Percentiles rank a stretch among this genome's conserved stretches.
phyloP scores from a whole-genome alignment of 177 flowering plant genomes.

The Telopea speciosissima region DNA sequence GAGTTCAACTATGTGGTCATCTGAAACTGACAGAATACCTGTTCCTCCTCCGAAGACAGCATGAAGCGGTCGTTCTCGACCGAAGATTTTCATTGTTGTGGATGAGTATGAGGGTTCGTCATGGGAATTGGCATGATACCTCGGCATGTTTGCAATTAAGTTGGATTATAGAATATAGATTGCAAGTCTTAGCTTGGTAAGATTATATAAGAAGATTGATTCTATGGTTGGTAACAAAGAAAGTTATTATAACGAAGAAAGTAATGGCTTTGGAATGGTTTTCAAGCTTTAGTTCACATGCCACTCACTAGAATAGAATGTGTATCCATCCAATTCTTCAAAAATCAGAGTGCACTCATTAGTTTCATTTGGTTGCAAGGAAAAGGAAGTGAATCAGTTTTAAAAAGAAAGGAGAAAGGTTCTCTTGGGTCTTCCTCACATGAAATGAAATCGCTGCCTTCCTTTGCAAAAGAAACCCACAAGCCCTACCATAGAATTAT shows the following conservation, averaged over 20 bases:
- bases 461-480: too few relatives aligned
- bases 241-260: constrained; percentile 32
- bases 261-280: constrained; percentile 45
- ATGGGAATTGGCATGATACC: constrained; percentile 27
- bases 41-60: constrained; percentile 49
- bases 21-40: constrained; percentile 25
- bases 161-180: neutral
- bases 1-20: too few relatives aligned
- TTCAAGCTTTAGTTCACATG: constrained; percentile 23
- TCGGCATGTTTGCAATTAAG: constrained; percentile 26
- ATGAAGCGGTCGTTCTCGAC: constrained; percentile 41
- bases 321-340: too few relatives aligned
- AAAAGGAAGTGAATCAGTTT: too few relatives aligned
- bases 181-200: neutral
- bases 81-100: constrained; percentile 20
- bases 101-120: constrained; percentile 14
- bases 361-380: too few relatives aligned
- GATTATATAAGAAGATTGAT: constrained; percentile 11
- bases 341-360: too few relatives aligned
- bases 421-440: too few relatives aligned
- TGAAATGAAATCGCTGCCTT: too few relatives aligned
- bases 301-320: neutral
- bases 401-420: too few relatives aligned
- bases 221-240: constrained; percentile 40
- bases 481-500: too few relatives aligned